Base-by-base conservation (phyloP, 108 stramenopile species). In the Hondaea fermentalgiana region DNA sequence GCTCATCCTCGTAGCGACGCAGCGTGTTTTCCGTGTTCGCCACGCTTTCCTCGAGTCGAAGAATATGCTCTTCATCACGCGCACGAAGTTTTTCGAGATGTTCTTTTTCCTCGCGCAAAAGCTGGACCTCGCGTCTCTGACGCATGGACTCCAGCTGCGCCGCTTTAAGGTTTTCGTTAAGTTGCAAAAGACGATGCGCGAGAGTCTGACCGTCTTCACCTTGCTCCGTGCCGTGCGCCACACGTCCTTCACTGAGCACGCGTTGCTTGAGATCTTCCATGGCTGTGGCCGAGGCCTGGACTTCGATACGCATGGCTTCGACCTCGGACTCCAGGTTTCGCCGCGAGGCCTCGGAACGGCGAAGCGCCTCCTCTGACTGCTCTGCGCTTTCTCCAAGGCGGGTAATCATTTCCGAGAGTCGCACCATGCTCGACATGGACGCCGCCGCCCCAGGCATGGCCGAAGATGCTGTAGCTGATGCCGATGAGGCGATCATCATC, bases 71-170 rank as follows among this genome's bases (percentile, higher is more conserved):
- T 44, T 90, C 90, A 53, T 72, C 59, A 29, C 88, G 69, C 12
- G 43, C 44, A 43, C 72, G 58, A 44, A 88, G 55, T 12, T 53
- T 51, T 23, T 90, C 88, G 43, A 92, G 64, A 57, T 92, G 90
- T 2, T 69, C 16, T 60, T 87, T 92, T 44, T 92, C 91, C 2
- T 92, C 88, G 55, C 69, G 87, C 17, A 92, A 57, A 8, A 51
- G 58, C 72, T 59, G 57, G 12, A 90, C 72, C 69, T 92, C 60
- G 28, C 91, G 59, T 14, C 88, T 0, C 6, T 87, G 44, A 53
- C 89, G 89, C 29, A 90, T 60, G 17, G 72, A 58, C 4, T 71
- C 89, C 3, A 92, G 43, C 88, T 92, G 89, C 59, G n/a, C 45
- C 0, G 42, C 16, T 10, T 88, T 55, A 0, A 89, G 47, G 35